Conservation (phyloP, 768 basidiomycete species). For the Trametopsis cervina region DNA sequence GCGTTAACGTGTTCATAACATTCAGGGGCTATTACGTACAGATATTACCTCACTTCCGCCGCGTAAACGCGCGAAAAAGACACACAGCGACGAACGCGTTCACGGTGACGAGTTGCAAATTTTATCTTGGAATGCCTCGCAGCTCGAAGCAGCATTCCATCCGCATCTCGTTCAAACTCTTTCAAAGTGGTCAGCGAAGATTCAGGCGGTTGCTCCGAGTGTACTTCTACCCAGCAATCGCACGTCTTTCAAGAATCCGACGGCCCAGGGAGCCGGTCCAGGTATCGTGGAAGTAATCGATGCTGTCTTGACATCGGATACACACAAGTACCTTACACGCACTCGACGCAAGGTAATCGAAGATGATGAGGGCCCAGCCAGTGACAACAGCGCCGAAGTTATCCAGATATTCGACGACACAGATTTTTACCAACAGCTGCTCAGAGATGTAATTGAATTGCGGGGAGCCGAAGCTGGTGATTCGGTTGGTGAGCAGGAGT, state of each 20-base stretch:
- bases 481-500: constrained; percentile 42
- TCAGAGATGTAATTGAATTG: constrained; percentile 87
- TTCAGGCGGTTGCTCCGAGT: constrained; percentile 85
- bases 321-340: constrained; percentile 50
- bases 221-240: constrained; percentile 63
- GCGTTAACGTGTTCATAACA: constrained; percentile 10
- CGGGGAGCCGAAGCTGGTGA: constrained; percentile 34
- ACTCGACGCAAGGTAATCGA: constrained; percentile 42
- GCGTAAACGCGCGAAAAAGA: constrained; percentile 48
- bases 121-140: constrained; percentile 26
- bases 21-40: constrained; percentile 20
- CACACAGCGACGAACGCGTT: constrained; percentile 25
- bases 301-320: constrained; percentile 52
- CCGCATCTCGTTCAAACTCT: constrained; percentile 71
- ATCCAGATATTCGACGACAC: constrained; percentile 74
- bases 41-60: constrained; percentile 43
- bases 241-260: constrained; percentile 50
- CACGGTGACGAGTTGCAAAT: constrained; percentile 34
- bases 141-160: constrained; percentile 43
- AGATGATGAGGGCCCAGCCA: constrained; percentile 28
- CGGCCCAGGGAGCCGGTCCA: constrained; percentile 30
- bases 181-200: constrained; percentile 92
- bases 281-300: constrained; percentile 73
- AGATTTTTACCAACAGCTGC: constrained; percentile 88
- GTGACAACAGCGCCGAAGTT: constrained; percentile 22